phyloP scores from a whole-genome alignment of 1,139 yeast species.

The Wickerhamiella pararugosa region DNA sequence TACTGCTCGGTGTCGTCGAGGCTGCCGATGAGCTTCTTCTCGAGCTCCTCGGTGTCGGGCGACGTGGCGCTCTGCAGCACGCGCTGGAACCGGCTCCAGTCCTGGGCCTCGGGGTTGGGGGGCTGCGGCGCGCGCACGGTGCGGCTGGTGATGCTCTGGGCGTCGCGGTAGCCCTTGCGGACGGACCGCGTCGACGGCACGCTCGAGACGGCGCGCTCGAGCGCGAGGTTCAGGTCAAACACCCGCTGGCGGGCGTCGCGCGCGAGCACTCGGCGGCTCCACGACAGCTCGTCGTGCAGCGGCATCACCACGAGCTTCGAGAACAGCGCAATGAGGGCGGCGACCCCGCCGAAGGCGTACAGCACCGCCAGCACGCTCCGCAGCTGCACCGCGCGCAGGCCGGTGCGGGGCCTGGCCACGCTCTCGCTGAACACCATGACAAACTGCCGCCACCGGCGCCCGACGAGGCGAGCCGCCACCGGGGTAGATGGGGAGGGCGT shows the following conservation, averaged over 20 bases:
- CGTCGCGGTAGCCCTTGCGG: neutral
- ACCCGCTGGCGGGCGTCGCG: slow-evolving; percentile 12
- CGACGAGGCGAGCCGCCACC: too few relatives aligned
- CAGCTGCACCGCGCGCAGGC: slow-evolving; percentile 12
- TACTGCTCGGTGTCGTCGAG: slow-evolving; percentile 2
- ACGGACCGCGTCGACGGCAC: neutral
- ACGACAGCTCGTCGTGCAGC: slow-evolving; percentile 23
- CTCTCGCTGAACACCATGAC: slow-evolving; percentile 3
- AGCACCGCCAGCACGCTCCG: slow-evolving; percentile 20
- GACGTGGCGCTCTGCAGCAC: neutral
- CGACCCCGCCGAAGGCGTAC: slow-evolving; percentile 24
- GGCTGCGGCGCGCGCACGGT: neutral
- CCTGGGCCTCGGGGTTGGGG: slow-evolving; percentile 1
- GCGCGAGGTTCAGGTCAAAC: slow-evolving; percentile 9
- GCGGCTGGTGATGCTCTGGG: neutral
- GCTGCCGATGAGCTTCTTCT: neutral
- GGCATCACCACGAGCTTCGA: slow-evolving; percentile 24
- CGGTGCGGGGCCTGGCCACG: neutral
- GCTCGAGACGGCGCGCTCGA: slow-evolving; percentile 2
- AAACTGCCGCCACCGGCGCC: too few relatives aligned
- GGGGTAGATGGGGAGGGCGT: too few relatives aligned
- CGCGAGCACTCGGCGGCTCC: slow-evolving; percentile 23
- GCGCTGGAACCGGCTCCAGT: slow-evolving; percentile 3
- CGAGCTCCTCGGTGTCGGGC: slow-evolving; percentile 1
- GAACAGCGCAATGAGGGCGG: slow-evolving; percentile 20